Percentiles rank a stretch among this genome's conserved stretches.
Evolutionary conservation across 805 yeast genomes (phyloP).

Genomic region (Pichia californica): DNA sequence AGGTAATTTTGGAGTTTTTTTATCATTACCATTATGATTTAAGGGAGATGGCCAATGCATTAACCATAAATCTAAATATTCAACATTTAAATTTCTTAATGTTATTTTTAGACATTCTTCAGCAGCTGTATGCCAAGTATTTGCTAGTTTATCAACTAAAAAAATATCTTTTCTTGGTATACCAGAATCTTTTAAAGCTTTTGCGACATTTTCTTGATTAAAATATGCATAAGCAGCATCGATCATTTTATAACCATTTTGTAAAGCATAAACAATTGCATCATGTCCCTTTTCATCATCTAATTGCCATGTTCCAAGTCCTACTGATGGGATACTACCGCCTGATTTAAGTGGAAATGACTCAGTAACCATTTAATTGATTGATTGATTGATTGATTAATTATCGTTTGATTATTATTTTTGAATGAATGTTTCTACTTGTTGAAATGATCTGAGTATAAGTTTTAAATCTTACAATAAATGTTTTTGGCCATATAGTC

Average conservation of each 20-base stretch:
- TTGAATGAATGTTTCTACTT: too few relatives aligned
- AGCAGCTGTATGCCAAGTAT: constrained; percentile 28
- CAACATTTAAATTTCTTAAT: constrained; percentile 33
- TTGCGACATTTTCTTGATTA: constrained; percentile 54
- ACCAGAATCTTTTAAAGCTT: constrained; percentile 44
- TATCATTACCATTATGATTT: constrained; percentile 33
- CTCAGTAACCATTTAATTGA: background rate
- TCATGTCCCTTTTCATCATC: constrained; percentile 33
- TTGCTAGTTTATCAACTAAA: constrained; percentile 32
- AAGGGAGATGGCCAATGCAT: constrained; percentile 46
- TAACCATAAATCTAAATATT: constrained; percentile 46
- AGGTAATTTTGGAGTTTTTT: constrained; percentile 49
- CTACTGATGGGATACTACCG: constrained; percentile 46
- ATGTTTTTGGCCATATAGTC: background rate
- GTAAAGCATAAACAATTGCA: constrained; percentile 51
- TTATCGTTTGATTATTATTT: too few relatives aligned
- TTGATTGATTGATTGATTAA: too few relatives aligned
- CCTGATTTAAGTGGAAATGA: constrained; percentile 39
- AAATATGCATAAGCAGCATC: constrained; percentile 62
- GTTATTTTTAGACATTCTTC: constrained; percentile 37
- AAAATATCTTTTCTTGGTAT: constrained; percentile 31
- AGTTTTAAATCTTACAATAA: background rate
- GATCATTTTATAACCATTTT: constrained; percentile 63
- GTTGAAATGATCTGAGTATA: too few relatives aligned
- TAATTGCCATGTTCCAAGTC: constrained; percentile 48